These are phyloP conservation scores for Xylariaceae sp. DNA, from an alignment of 2,329 filamentous ascomycete species.

Conservation along the genomic window DNA sequence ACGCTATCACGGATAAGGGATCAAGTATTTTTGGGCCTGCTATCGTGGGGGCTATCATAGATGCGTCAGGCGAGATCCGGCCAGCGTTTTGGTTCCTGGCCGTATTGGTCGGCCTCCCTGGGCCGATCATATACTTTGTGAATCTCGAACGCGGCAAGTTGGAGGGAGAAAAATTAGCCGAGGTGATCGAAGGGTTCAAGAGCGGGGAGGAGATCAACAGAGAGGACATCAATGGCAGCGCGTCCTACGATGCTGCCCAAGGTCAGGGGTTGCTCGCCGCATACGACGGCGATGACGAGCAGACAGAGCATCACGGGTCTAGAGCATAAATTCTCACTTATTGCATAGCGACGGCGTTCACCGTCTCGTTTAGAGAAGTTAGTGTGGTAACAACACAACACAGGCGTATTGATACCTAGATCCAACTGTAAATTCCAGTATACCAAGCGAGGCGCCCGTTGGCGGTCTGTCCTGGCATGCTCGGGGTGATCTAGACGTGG, in stretches of 20 bases:
- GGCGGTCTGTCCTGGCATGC: not conserved
- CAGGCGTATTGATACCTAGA: not conserved
- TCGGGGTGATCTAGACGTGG: not conserved
- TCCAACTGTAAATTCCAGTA: not conserved
- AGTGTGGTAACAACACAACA: not conserved
- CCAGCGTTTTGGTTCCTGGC: conserved; percentile 93
- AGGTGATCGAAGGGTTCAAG: conserved; percentile 59
- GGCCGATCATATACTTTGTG: conserved; percentile 82
- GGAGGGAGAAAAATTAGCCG: conserved; percentile 68
- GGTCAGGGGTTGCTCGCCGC: conserved; percentile 39
- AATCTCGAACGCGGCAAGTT: conserved; percentile 77
- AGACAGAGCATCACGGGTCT: conserved; percentile 9
- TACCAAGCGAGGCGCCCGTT: not conserved
- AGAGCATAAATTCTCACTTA: conserved; percentile 14
- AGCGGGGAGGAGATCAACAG: conserved; percentile 24
- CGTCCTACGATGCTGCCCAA: conserved; percentile 32
- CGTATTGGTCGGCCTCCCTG: conserved; percentile 78
- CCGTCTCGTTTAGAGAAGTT: conserved; percentile 9
- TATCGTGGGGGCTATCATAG: conserved; percentile 91
- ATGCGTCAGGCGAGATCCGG: conserved; percentile 77
- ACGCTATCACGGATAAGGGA: conserved; percentile 97
- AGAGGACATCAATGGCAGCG: conserved; percentile 21
- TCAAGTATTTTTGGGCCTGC: conserved; percentile 91
- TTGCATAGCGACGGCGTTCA: conserved; percentile 51
- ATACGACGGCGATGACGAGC: conserved; percentile 38